A percentile compares a stretch with the other conserved stretches of the same genome.
These are phyloP conservation scores for Domatiomyces catenatus DNA, from an alignment of 2,329 filamentous ascomycete genomes.

Conservation along the genomic window DNA sequence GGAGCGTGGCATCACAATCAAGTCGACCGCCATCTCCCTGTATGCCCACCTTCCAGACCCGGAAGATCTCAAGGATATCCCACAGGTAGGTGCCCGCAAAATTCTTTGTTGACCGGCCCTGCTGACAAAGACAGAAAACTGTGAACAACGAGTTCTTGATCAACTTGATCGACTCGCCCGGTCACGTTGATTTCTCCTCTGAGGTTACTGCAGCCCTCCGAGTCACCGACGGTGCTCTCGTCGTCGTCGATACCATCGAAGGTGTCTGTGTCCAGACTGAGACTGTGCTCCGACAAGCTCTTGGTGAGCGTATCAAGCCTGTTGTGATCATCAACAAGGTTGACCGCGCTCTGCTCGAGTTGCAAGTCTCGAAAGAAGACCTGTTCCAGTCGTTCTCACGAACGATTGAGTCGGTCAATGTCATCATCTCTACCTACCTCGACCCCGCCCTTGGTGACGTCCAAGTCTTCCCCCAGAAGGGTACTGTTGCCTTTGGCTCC, in stretches of 20 bases:
- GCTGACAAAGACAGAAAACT: conserved; percentile 45
- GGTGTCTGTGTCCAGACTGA: conserved; percentile 99
- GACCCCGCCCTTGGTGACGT: conserved; percentile 95
- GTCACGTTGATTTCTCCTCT: conserved; percentile 99
- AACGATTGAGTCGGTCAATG: conserved; percentile 99
- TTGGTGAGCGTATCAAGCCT: conserved; percentile 99
- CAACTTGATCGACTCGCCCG: conserved; percentile 99
- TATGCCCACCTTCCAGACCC: conserved; percentile 67
- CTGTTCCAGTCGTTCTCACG: conserved; percentile 99
- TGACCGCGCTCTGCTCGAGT: conserved; percentile 96
- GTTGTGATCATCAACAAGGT: conserved; percentile 99
- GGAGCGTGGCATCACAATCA: conserved; percentile 99
- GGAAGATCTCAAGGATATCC: conserved; percentile 91
- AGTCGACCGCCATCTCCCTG: conserved; percentile 98
- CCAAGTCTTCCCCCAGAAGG: conserved; percentile 95
- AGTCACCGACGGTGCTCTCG: conserved; percentile 98
- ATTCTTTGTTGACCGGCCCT: neutral
- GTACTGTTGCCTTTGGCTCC: conserved; percentile 97
- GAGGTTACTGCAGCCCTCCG: conserved; percentile 98
- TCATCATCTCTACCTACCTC: conserved; percentile 97
- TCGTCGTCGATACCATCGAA: conserved; percentile 98
- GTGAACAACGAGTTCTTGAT: conserved; percentile 96
- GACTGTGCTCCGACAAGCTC: conserved; percentile 96
- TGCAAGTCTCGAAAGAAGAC: conserved; percentile 97
- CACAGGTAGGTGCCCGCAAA: conserved; percentile 30